Base-by-base conservation (phyloP, 768 basidiomycete genomes). In the Tremella fuciformis region DNA sequence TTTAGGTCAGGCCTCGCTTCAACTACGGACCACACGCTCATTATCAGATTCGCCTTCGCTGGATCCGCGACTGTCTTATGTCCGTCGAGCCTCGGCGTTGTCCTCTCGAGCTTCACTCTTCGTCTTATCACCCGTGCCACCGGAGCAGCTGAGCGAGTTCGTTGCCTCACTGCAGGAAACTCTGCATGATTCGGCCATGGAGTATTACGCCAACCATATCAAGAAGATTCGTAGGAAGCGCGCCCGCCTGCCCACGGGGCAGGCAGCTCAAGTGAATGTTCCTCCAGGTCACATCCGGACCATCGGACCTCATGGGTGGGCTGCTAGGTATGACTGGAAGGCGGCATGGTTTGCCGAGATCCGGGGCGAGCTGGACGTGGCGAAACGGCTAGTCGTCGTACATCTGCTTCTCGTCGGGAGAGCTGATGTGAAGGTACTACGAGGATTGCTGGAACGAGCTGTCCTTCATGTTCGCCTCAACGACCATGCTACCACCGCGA, bases 341-440 rank as follows among this genome's bases (percentile, higher is more conserved):
- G 88, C 93, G 83, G 96, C 88, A 0, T 87, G 88, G 66, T 98
- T 97, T 76, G 91, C 94, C 0, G 94, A 99, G 77, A 91, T 97
- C 71, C 80, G 93, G 58, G 85, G 89, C 13, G 94, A 98, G 75
- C 84, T 89, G 59, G 92, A 97, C 68, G 86, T 91, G 8, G 91
- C 93, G 0, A 80, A 94, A 59, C 92, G 91, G 91, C 93, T 64
- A 64, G 86, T 80, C 46, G 8, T 15, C 13, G 21, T 21, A 11
- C 8, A 9, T 1, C 26, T 26, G n/a, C 22, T 2, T 29, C n/a
- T 60, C 49, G 6, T 6, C 22, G 8, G n/a, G 8, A 22, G 47
- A n/a, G 18, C 41, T 52, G n/a, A 58, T 55, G 22, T 41, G 24
- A 70, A 92, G 91, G 72, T 91, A 97, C 75, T 96, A 92, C 70